Conservation (phyloP, 768 basidiomycete species). For the Mycena rosella region DNA sequence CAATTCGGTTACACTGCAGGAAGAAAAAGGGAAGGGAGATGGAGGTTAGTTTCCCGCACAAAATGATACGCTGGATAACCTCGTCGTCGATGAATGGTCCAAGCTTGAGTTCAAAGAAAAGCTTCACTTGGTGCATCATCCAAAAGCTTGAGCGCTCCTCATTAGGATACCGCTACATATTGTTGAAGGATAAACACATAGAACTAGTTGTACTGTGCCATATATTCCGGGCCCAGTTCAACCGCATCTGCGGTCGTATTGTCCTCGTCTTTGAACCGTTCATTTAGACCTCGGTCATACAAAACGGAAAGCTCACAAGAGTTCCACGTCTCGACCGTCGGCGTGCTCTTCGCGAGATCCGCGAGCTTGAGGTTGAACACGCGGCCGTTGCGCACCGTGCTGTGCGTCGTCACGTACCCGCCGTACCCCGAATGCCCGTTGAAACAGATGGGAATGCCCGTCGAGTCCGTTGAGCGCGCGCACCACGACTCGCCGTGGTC, state of each 20-base stretch:
- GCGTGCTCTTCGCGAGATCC: slow-evolving; percentile 2
- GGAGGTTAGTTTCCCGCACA: too few relatives aligned
- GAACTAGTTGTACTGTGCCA: slow-evolving; percentile 19
- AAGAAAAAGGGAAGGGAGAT: too few relatives aligned
- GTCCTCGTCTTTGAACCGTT: slow-evolving; percentile 18
- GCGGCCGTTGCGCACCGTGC: slow-evolving; percentile 30
- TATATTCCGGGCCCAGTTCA: slow-evolving; percentile 26
- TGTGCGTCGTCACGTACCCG: slow-evolving; percentile 35
- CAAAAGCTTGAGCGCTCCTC: too few relatives aligned
- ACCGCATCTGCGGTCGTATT: slow-evolving; percentile 22
- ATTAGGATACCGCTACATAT: too few relatives aligned
- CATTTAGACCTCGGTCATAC: not conserved
- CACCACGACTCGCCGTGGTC: slow-evolving; percentile 41
- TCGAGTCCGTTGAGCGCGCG: slow-evolving; percentile 31
- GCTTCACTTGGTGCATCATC: too few relatives aligned
- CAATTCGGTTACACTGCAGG: too few relatives aligned
- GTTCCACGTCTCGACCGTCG: slow-evolving; percentile 25
- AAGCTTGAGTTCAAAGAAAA: too few relatives aligned
- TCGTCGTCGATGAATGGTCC: too few relatives aligned
- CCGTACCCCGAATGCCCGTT: slow-evolving; percentile 39
- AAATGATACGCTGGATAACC: too few relatives aligned
- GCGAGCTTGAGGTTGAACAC: slow-evolving; percentile 17
- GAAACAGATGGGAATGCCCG: slow-evolving; percentile 38
- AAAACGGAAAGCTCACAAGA: slow-evolving; percentile 12
- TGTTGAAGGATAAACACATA: too few relatives aligned